Evolutionary conservation across 2,329 filamentous ascomycete genomes (phyloP).

Genomic region (Penicillium sp.): DNA sequence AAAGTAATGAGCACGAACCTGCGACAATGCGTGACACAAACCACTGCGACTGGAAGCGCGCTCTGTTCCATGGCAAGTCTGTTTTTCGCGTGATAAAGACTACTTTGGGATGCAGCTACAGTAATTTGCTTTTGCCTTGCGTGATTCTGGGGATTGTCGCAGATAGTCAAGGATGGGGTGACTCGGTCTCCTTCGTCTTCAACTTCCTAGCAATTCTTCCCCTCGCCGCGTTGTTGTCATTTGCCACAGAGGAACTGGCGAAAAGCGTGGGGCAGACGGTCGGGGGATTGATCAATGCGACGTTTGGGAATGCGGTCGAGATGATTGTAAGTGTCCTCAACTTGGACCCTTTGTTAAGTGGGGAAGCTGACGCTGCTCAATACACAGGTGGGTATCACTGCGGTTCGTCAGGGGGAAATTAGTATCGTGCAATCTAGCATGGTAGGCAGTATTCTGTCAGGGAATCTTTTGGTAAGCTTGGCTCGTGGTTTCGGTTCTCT

Average conservation of each 20-base stretch:
- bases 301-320: conserved; percentile 60
- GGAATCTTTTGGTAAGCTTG: conserved; percentile 61
- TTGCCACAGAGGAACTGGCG: conserved; percentile 57
- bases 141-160: conserved; percentile 73
- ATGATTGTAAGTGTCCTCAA: conserved; percentile 58
- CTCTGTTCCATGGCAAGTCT: conserved; percentile 50
- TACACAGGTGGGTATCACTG: conserved; percentile 59
- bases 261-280: conserved; percentile 56
- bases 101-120: conserved; percentile 69
- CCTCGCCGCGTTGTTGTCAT: conserved; percentile 55
- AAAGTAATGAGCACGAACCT: not conserved
- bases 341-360: not conserved
- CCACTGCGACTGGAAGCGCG: not conserved
- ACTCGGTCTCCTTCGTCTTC: conserved; percentile 69
- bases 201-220: conserved; percentile 72
- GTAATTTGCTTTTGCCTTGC: conserved; percentile 72
- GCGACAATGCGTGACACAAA: not conserved
- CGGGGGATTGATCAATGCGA: conserved; percentile 58
- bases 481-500: not conserved
- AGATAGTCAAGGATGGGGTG: conserved; percentile 58
- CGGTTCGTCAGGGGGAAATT: conserved; percentile 67
- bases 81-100: conserved; percentile 3
- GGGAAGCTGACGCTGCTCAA: not conserved
- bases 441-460: conserved; percentile 81
- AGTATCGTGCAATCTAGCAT: conserved; percentile 83